Percentiles rank a stretch among this genome's conserved stretches.
Conservation (phyloP, 169 alveolate species). For the Eimeria maxima region DNA sequence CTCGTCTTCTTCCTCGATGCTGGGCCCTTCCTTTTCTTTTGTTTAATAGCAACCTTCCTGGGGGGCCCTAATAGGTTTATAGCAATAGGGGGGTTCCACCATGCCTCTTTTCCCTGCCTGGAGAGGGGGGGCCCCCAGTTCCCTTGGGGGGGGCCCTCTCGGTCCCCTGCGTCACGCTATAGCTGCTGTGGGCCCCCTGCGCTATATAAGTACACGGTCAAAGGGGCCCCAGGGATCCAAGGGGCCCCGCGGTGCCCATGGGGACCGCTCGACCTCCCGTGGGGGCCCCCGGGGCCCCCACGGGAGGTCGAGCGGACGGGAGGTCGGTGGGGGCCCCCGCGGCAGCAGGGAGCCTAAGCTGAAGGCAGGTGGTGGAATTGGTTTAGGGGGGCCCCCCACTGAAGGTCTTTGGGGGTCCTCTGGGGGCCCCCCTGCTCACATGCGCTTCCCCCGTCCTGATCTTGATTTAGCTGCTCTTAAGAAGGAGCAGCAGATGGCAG, state of each 20-base stretch:
- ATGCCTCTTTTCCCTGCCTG: not conserved
- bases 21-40: too few species aligned
- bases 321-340: not conserved
- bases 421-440: not conserved
- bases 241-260: not conserved
- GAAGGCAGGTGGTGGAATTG: not conserved
- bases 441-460: conserved; percentile 54
- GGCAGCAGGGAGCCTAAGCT: not conserved
- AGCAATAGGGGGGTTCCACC: too few species aligned
- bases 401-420: conserved; percentile 8
- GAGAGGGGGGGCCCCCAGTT: not conserved
- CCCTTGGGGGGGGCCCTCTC: not conserved
- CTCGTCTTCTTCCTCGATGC: too few species aligned
- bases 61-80: too few species aligned
- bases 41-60: too few species aligned
- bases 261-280: not conserved
- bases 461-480: conserved; percentile 37
- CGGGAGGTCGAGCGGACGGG: too few species aligned
- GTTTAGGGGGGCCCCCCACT: not conserved
- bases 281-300: conserved; percentile 1
- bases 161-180: not conserved
- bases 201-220: not conserved
- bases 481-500: conserved; percentile 16
- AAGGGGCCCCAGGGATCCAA: not conserved
- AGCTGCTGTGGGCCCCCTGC: not conserved